A percentile compares a stretch with the other conserved stretches of the same genome.
Conservation (phyloP, 73 alveolate species). For the Uronychia binucleata region DNA sequence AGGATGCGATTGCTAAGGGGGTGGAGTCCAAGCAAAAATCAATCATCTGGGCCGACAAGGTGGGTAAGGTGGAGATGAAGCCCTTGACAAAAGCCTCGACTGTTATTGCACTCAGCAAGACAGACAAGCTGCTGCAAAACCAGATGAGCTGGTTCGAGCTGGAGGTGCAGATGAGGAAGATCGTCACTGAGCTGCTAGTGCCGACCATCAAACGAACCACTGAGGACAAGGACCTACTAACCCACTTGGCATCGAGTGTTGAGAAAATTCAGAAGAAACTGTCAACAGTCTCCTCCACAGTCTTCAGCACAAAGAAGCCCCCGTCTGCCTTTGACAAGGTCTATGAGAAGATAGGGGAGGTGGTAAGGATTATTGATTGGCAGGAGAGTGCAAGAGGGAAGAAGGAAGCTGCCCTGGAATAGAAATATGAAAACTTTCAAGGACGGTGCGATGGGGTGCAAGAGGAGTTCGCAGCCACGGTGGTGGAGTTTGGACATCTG, state of each 20-base stretch:
- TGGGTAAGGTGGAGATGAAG: no score
- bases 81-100: no score
- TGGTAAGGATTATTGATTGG: neutral
- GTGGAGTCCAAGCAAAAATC: no score
- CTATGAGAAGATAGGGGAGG: neutral
- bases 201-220: conserved; percentile 5
- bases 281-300: neutral
- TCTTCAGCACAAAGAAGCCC: neutral
- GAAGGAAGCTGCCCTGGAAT: neutral
- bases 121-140: neutral
- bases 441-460: neutral
- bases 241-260: neutral
- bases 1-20: no score
- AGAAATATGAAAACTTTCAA: neutral
- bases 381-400: neutral
- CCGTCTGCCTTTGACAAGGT: neutral
- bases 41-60: no score
- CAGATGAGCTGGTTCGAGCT: neutral
- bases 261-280: neutral
- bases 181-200: neutral
- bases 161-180: conserved; percentile 8
- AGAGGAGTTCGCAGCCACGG: neutral
- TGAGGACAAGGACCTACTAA: neutral
- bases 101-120: neutral
- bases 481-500: neutral